Conservation (phyloP, 768 basidiomycete species). For the Boletus pseudo-olivaceus region DNA sequence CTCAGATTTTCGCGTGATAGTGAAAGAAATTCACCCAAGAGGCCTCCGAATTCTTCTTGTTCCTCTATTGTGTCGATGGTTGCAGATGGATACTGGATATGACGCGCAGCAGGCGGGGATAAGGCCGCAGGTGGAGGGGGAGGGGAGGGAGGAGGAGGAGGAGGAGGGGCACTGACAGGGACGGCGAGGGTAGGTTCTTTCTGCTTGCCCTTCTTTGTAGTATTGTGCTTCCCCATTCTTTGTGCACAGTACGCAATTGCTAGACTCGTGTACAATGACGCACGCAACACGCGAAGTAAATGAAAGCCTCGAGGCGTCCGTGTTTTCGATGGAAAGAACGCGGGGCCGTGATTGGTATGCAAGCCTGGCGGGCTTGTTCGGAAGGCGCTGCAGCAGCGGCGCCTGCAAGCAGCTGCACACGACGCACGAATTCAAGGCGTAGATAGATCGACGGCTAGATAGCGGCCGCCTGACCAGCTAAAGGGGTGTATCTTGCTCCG, state of each 20-base stretch:
- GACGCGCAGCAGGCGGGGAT: slow-evolving; percentile 27
- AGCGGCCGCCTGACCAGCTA: not conserved
- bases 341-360: slow-evolving; percentile 6
- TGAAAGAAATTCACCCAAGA: slow-evolving; percentile 17
- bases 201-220: slow-evolving; percentile 34
- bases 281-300: slow-evolving; percentile 25
- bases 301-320: slow-evolving; percentile 29
- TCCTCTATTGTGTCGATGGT: slow-evolving; percentile 27
- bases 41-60: slow-evolving; percentile 20
- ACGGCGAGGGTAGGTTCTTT: slow-evolving; percentile 18
- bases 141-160: slow-evolving; percentile 9
- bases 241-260: slow-evolving; percentile 12
- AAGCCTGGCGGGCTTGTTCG: slow-evolving; percentile 9
- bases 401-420: not conserved
- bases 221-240: slow-evolving; percentile 29
- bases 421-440: not conserved
- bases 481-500: slow-evolving; percentile 4
- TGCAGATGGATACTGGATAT: slow-evolving; percentile 18
- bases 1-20: not conserved
- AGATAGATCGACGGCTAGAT: slow-evolving; percentile 4
- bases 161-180: slow-evolving; percentile 6
- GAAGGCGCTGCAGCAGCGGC: slow-evolving; percentile 1
- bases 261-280: slow-evolving; percentile 26
- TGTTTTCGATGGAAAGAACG: slow-evolving; percentile 10
- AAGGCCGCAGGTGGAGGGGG: slow-evolving; percentile 6